Evolutionary conservation across 2,329 filamentous ascomycete species (phyloP), one percentile per base, ranked within the genome.

Genomic region (Arthrobotrys pseudoclavata): DNA sequence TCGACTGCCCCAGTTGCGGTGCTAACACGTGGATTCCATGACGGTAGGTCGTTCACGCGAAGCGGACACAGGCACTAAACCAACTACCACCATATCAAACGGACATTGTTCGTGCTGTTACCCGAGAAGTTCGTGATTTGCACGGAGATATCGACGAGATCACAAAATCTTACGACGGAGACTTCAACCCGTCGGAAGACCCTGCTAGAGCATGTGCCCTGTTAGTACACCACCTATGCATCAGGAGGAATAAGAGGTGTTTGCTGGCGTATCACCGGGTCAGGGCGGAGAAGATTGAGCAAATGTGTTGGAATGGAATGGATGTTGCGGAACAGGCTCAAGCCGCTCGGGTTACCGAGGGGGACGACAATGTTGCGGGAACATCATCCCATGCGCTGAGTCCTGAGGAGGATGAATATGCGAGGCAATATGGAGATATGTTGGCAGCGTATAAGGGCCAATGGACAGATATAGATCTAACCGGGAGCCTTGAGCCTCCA

Each of bases 391-490:
- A 91, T 85, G 95, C 92, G 82, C 85, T 98, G 75, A 97, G 94
- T 81, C 94, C 96, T 0, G 95, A 98, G 83, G 96, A 99, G 84
- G 94, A 97, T 84, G 96, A 98, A 81, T 99, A 97, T 82, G 92
- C 97, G 71, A 88, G 95, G 76, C 91, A 94, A 82, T 99, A 97
- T 83, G 91, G 91, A 80, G 94, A 99, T 82, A 86, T 99, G 80
- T 86, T 99, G 69, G 93, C 95, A n/a, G 93, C 94, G 1, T 97
- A 96, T 84, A 99, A 99, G 84, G 96, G 96, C 0, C 94, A 97
- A 82, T 99, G 95, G 95, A 98, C 95, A 20, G 96, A 99, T 83
- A 92, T 99, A 80, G 96, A 99, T 84, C 86, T 99, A 68, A 97
- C 96, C 1, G 96, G 96, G 34, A 96, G 92, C 82, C 86, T 99